These are phyloP conservation scores for Coemansia sp. DNA, from an alignment of 192 early-diverging fungal species.

Conservation along the genomic window DNA sequence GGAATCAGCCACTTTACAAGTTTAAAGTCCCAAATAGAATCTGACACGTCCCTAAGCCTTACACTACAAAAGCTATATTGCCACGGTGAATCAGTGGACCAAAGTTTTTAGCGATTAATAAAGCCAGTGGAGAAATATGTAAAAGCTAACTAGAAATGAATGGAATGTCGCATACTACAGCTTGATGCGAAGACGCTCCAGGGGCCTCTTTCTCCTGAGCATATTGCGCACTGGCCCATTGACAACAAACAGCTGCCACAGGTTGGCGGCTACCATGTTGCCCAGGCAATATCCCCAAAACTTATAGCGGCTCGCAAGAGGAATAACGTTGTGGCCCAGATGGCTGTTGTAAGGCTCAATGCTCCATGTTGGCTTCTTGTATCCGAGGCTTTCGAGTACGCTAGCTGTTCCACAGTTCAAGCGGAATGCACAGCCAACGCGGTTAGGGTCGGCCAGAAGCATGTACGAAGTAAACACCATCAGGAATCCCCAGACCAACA, in stretches of 20 bases:
- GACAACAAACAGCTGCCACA: constrained; percentile 53
- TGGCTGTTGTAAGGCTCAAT: constrained; percentile 57
- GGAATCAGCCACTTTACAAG: too few species aligned
- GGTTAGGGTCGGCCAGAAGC: constrained; percentile 62
- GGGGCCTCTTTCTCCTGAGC: constrained; percentile 47
- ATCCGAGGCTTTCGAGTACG: constrained; percentile 13
- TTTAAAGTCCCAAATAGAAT: too few species aligned
- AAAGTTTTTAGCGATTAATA: too few species aligned
- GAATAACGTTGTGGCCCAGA: constrained; percentile 57
- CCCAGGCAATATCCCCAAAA: constrained; percentile 55
- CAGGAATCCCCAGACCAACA: constrained; percentile 55
- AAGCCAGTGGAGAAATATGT: too few species aligned
- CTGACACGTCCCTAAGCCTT: too few species aligned
- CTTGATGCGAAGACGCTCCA: constrained; percentile 46
- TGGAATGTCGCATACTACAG: constrained; percentile 21
- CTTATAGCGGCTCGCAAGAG: constrained; percentile 53
- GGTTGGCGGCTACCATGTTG: constrained; percentile 39
- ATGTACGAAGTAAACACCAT: constrained; percentile 54
- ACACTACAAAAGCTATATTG: neutral
- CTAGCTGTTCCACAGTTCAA: constrained; percentile 64
- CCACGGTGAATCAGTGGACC: too few species aligned
- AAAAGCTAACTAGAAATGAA: neutral
- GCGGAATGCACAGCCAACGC: constrained; percentile 56
- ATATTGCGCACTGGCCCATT: constrained; percentile 51
- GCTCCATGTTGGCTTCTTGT: constrained; percentile 17